Conservation (phyloP, 179 eudicot species). For the Spinacia oleracea region DNA sequence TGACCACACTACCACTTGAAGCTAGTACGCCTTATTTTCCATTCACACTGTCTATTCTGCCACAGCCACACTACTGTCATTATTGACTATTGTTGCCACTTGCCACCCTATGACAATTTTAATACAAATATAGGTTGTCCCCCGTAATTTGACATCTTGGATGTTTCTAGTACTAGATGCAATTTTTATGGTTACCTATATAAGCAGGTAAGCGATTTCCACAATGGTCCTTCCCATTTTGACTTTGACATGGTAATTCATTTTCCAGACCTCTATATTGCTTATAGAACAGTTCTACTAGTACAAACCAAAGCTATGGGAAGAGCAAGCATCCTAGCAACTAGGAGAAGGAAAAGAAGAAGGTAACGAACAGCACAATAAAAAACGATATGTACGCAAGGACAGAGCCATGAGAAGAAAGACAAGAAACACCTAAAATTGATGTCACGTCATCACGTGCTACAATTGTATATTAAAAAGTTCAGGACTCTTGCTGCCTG, state of each 20-base stretch:
- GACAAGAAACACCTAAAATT: background rate
- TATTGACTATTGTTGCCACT: too few species aligned
- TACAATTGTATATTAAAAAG: background rate
- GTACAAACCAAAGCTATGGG: too few species aligned
- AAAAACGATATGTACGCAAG: background rate
- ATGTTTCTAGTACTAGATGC: background rate
- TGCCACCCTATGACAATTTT: too few species aligned
- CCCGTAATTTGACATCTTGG: background rate
- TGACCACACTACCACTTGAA: background rate
- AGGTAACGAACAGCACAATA: background rate
- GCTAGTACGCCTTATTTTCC: background rate
- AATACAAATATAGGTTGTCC: too few species aligned
- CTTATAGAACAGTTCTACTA: too few species aligned
- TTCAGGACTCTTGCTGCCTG: background rate
- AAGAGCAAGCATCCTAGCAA: too few species aligned
- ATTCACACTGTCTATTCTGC: background rate
- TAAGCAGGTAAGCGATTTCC: too few species aligned
- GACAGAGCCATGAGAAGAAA: background rate
- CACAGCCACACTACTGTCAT: background rate
- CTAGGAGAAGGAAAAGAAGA: background rate
- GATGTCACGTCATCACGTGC: background rate
- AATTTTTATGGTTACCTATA: too few species aligned
- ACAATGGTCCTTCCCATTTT: too few species aligned
- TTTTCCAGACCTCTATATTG: too few species aligned
- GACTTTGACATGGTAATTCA: too few species aligned